Evolutionary conservation across 208 protist species (phyloP).

Genomic region (Angomonas ambiguus): DNA sequence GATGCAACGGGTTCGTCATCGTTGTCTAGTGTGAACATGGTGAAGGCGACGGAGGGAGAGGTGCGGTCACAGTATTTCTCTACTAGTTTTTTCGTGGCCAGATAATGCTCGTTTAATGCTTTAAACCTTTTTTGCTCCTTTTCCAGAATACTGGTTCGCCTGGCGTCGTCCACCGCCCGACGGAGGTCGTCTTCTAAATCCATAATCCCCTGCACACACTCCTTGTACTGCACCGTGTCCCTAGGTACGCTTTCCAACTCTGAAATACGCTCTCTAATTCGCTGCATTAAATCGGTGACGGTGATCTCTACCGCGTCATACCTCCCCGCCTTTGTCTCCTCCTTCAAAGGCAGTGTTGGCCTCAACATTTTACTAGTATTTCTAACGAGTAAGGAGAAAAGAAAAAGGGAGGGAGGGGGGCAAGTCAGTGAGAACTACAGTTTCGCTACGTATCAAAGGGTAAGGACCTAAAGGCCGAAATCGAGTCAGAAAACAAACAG

Average conservation of each 20-base stretch:
- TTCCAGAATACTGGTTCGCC: conserved; percentile 32
- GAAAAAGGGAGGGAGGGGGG: background rate
- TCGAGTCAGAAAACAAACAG: background rate
- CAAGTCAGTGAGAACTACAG: background rate
- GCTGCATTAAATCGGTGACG: conserved; percentile 26
- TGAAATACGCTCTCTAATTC: conserved; percentile 39
- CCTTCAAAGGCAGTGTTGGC: background rate
- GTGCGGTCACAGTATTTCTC: conserved; percentile 21
- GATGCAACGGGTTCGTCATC: conserved; percentile 13
- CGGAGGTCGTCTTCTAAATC: conserved; percentile 25
- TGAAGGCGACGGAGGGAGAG: background rate
- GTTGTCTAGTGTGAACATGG: conserved; percentile 18
- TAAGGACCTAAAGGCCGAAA: too few species aligned
- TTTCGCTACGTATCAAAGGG: too few species aligned
- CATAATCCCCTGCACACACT: conserved; percentile 35
- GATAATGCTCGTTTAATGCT: conserved; percentile 26
- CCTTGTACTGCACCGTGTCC: conserved; percentile 15
- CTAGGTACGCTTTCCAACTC: conserved; percentile 28
- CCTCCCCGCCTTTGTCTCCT: conserved; percentile 20
- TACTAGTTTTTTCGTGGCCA: conserved; percentile 38
- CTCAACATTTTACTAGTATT: background rate
- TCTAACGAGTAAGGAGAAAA: background rate
- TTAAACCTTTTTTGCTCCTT: conserved; percentile 24
- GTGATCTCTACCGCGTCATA: conserved; percentile 34
- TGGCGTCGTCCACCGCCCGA: conserved; percentile 30